Evolutionary conservation across 2,329 filamentous ascomycete genomes (phyloP).

Genomic region (Colletotrichum nymphaeae): DNA sequence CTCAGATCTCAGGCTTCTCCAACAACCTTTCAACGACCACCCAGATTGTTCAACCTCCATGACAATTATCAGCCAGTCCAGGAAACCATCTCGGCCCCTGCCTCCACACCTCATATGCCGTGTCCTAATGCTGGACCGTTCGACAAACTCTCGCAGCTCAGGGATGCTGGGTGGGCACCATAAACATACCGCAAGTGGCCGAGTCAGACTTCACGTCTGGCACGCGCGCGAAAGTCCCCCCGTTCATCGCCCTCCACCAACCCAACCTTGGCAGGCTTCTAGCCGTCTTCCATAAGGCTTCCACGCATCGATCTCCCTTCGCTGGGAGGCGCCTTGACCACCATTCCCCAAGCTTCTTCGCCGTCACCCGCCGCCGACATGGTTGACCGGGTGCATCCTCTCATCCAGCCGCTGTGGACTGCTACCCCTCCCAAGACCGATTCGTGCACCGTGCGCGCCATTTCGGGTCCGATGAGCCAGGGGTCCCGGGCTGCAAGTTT

Average conservation of each 20-base stretch:
- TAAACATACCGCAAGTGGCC: not conserved
- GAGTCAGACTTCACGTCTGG: not conserved
- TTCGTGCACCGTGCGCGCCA: slow-evolving; percentile 16
- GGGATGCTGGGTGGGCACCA: not conserved
- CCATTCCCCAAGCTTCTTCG: slow-evolving; percentile 12
- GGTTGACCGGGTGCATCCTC: slow-evolving; percentile 31
- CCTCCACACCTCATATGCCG: too few species aligned
- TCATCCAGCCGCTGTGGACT: slow-evolving; percentile 23
- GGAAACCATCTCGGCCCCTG: not conserved
- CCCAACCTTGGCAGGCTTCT: slow-evolving; percentile 18
- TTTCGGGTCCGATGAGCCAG: slow-evolving; percentile 18
- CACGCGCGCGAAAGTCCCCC: not conserved
- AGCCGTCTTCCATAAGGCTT: slow-evolving; percentile 22
- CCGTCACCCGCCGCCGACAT: not conserved
- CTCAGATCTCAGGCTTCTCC: not conserved
- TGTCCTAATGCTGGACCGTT: not conserved
- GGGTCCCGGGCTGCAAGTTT: slow-evolving; percentile 25
- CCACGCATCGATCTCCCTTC: slow-evolving; percentile 14
- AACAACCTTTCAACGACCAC: not conserved
- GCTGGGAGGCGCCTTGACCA: slow-evolving; percentile 1
- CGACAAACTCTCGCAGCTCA: not conserved
- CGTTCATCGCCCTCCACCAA: not conserved
- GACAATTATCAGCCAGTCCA: not conserved
- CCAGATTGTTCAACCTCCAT: not conserved
- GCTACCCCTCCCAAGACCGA: not conserved